These are phyloP conservation scores for Globisporangium canariense DNA, from an alignment of 352 stramenopile species.

Conservation along the genomic window DNA sequence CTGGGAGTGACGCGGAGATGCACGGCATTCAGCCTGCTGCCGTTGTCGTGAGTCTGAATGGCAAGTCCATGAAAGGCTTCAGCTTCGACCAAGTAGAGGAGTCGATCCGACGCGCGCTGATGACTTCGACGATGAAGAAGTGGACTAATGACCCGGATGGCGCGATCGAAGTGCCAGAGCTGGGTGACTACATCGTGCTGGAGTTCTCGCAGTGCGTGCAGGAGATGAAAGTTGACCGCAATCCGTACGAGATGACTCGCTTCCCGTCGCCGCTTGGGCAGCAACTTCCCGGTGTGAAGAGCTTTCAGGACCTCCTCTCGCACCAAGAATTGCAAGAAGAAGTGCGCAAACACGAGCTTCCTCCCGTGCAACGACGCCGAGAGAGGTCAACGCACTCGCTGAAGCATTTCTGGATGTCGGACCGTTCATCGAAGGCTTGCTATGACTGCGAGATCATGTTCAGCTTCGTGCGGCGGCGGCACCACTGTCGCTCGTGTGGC, in stretches of 20 bases:
- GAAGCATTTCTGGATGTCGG: conserved; percentile 90
- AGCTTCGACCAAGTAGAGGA: conserved; percentile 48
- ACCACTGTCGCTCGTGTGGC: conserved; percentile 83
- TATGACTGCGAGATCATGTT: conserved; percentile 84
- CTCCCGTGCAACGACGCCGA: conserved; percentile 21
- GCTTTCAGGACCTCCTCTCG: conserved; percentile 29
- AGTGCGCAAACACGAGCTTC: background rate
- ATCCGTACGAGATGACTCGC: conserved; percentile 60
- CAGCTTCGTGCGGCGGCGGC: conserved; percentile 71
- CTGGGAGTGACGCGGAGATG: conserved; percentile 44
- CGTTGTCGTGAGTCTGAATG: conserved; percentile 58
- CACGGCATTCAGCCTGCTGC: conserved; percentile 48
- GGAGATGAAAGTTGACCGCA: conserved; percentile 64
- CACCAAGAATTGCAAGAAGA: background rate
- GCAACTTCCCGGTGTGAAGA: conserved; percentile 59
- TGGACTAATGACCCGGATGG: conserved; percentile 1
- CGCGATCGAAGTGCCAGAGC: conserved; percentile 28
- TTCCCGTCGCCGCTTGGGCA: conserved; percentile 71
- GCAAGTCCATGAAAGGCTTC: conserved; percentile 43
- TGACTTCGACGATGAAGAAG: conserved; percentile 18
- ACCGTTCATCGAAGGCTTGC: conserved; percentile 78
- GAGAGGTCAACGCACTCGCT: conserved; percentile 57
- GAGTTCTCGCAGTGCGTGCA: conserved; percentile 65
- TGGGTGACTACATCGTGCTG: conserved; percentile 33
- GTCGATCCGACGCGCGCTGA: conserved; percentile 34